These are phyloP conservation scores for Botrytis porri DNA, from an alignment of 2,329 filamentous ascomycete genomes.

Conservation along the genomic window DNA sequence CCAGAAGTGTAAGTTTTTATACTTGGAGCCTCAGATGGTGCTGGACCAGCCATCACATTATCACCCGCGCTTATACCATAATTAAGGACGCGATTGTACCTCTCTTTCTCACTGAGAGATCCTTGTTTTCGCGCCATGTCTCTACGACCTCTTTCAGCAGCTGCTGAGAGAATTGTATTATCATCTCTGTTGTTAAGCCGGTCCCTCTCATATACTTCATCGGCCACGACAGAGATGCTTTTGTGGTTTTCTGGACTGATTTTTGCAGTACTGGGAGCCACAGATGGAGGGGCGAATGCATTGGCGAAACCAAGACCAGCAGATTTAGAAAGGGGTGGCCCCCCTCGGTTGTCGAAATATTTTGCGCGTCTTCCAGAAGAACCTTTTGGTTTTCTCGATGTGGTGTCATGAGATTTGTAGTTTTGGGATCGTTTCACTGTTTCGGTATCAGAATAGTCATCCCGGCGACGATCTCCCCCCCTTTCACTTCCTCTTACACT, in stretches of 20 bases:
- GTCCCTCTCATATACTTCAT: not conserved
- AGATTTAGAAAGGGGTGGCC: not conserved
- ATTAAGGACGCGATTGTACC: not conserved
- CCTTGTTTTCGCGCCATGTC: not conserved
- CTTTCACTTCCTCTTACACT: not conserved
- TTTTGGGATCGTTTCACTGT: not conserved
- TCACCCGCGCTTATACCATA: not conserved
- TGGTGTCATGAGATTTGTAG: not conserved
- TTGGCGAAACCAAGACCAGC: not conserved
- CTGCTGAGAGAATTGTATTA: not conserved
- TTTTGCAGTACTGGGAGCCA: not conserved
- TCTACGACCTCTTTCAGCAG: rapidly evolving
- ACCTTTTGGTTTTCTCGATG: not conserved
- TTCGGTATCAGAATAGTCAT: not conserved
- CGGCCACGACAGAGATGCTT: not conserved
- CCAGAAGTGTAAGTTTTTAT: not conserved
- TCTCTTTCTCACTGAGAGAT: rapidly evolving
- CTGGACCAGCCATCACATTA: not conserved
- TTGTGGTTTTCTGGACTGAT: not conserved
- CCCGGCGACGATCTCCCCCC: not conserved
- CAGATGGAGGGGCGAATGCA: not conserved
- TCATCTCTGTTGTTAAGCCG: not conserved
- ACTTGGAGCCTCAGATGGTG: not conserved
- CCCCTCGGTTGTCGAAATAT: not conserved
- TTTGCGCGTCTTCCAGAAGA: not conserved